Percentiles rank a stretch among this genome's conserved stretches.
These are phyloP conservation scores for Yamadazyma endophytica DNA, from an alignment of 805 yeast species.

Conservation along the genomic window DNA sequence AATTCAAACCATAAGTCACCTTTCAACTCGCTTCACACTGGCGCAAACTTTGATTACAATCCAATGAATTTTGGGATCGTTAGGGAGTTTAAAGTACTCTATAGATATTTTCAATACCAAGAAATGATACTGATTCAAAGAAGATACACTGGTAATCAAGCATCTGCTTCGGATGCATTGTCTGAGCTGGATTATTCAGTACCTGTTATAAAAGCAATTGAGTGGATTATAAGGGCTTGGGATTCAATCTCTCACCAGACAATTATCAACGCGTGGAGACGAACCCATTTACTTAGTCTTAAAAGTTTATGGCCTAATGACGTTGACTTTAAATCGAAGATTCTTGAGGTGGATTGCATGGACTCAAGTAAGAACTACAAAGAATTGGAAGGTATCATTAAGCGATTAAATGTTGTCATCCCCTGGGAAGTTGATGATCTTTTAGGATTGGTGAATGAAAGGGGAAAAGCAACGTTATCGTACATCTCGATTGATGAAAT, in stretches of 20 bases:
- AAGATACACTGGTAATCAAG: slow-evolving; percentile 1
- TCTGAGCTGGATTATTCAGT: slow-evolving; percentile 41
- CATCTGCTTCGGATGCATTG: slow-evolving; percentile 21
- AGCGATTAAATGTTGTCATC: slow-evolving; percentile 44
- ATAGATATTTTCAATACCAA: slow-evolving; percentile 54
- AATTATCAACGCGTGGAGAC: slow-evolving; percentile 31
- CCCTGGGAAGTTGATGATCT: slow-evolving; percentile 58
- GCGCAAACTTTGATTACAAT: slow-evolving; percentile 48
- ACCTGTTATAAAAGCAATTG: slow-evolving; percentile 53
- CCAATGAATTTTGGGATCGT: slow-evolving; percentile 65
- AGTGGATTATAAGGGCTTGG: slow-evolving; percentile 59
- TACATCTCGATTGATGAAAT: slow-evolving; percentile 60
- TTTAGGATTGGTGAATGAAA: slow-evolving; percentile 45
- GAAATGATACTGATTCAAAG: slow-evolving; percentile 37
- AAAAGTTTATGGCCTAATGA: slow-evolving; percentile 24
- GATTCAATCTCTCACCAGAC: slow-evolving; percentile 30
- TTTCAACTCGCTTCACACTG: slow-evolving; percentile 30
- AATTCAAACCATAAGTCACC: slow-evolving; percentile 35
- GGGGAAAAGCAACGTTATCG: slow-evolving; percentile 37
- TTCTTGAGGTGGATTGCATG: background rate
- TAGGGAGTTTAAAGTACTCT: slow-evolving; percentile 56
- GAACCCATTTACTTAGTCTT: slow-evolving; percentile 29
- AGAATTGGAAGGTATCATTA: slow-evolving; percentile 42
- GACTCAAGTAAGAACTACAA: slow-evolving; percentile 28
- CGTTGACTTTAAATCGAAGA: background rate